Evolutionary conservation across 106 monocot genomes (phyloP).

Genomic region (Allium cepa): DNA sequence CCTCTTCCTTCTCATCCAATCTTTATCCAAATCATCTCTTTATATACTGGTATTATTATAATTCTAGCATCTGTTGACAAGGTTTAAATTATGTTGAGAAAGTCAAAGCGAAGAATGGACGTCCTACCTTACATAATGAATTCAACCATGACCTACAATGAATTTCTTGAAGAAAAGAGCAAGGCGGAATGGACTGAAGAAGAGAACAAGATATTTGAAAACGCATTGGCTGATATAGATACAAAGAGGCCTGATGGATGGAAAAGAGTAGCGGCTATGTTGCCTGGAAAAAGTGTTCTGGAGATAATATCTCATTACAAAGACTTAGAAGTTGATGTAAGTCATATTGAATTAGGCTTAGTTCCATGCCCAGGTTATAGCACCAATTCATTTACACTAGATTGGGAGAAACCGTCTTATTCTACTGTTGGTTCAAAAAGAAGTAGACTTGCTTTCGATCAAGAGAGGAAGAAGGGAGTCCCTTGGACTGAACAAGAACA

Average conservation of each 20-base stretch:
- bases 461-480: conserved; percentile 87
- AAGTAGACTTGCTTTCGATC: conserved; percentile 37
- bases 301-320: conserved; percentile 56
- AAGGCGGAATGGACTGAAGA: conserved; percentile 41
- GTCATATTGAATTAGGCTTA: conserved; percentile 58
- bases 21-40: conserved; percentile 1
- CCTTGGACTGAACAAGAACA: conserved; percentile 96
- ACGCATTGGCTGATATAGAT: conserved; percentile 54
- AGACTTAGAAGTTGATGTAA: conserved; percentile 62
- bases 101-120: conserved; percentile 7
- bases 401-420: conserved; percentile 39
- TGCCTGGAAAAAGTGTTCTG: conserved; percentile 49
- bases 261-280: conserved; percentile 43
- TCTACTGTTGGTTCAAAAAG: conserved; percentile 30
- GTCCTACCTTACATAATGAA: conserved; percentile 18
- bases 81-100: conserved; percentile 13
- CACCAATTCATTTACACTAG: conserved; percentile 36
- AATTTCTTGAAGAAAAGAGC: not conserved
- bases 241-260: conserved; percentile 47
- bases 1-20: not conserved
- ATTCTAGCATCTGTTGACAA: no score
- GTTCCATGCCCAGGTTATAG: conserved; percentile 45
- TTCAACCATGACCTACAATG: conserved; percentile 14
- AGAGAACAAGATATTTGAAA: conserved; percentile 87
- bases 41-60: not conserved